A percentile compares a stretch with the other conserved stretches of the same genome.
Conservation (phyloP, 2,329 filamentous ascomycete genomes). For the Cladosporium sp. region DNA sequence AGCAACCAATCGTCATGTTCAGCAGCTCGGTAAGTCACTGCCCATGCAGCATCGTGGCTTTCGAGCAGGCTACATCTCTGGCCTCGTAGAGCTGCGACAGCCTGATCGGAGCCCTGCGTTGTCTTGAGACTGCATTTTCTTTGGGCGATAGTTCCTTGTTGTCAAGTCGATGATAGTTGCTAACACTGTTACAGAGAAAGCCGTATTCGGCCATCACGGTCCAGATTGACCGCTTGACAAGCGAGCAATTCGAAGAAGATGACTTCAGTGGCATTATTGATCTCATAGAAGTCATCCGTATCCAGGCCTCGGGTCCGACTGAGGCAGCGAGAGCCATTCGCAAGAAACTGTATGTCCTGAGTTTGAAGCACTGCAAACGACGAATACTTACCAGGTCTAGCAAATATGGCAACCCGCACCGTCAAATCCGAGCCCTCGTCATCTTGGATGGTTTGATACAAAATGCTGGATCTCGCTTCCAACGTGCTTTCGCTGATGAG, state of each 20-base stretch:
- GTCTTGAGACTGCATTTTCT: neutral
- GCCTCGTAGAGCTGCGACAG: too few relatives aligned
- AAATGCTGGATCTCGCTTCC: constrained; percentile 84
- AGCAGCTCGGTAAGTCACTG: constrained; percentile 21
- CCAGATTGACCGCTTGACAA: constrained; percentile 83
- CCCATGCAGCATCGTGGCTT: neutral
- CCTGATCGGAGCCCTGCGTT: neutral
- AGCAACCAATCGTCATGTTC: constrained; percentile 20
- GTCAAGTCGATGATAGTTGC: too few relatives aligned
- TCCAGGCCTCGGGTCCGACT: constrained; percentile 79
- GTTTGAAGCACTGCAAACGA: neutral
- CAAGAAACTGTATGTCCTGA: constrained; percentile 77
- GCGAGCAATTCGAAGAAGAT: constrained; percentile 85
- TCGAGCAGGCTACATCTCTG: too few relatives aligned
- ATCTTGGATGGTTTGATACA: constrained; percentile 92
- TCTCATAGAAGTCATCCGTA: constrained; percentile 86
- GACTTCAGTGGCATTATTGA: constrained; percentile 90
- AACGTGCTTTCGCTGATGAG: constrained; percentile 84
- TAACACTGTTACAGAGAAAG: constrained; percentile 53
- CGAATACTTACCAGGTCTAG: constrained; percentile 36
- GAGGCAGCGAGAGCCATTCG: constrained; percentile 89
- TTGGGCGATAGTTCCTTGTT: too few relatives aligned
- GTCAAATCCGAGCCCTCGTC: constrained; percentile 81
- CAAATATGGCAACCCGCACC: constrained; percentile 93
- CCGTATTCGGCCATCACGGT: constrained; percentile 93